Evolutionary conservation across 2,329 filamentous ascomycete species (phyloP), one percentile per base, ranked within the genome.

Genomic region (Venturiaceae sp.): DNA sequence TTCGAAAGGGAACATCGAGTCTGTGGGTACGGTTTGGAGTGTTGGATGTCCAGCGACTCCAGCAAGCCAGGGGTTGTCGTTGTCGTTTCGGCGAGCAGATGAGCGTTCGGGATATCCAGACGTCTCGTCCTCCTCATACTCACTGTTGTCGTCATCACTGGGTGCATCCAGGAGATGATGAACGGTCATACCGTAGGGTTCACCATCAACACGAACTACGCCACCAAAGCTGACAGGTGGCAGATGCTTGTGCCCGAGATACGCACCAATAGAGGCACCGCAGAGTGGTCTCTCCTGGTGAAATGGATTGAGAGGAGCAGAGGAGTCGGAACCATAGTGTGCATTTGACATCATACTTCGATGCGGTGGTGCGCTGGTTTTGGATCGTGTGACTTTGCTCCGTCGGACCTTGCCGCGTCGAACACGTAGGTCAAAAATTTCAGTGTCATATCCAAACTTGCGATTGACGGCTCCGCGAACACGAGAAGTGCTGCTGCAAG

Each of bases 151-250:
- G 47, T 76, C 71, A 11, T 81, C 78, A 60, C 80, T 81, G 11
- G 81, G 76, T 13, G 76, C 74, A 65, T 96, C 92, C 2, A 97
- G 82, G 84, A 97, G 92, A 71, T 97, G 92, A 67, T 97, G 92
- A 0, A 97, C 92, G 23, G 90, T 96, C 89, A 97, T 94, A 13
- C 92, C 92, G 66, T 91, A 94, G 0, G 89, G 83, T 69, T 87
- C 85, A 58, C 88, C 84, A 67, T 97, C 91, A 1, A 97, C 84
- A 33, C 94, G 75, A 41, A 97, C 84, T 3, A 96, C 80, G 8
- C 92, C 92, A 13, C 92, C 92, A 64, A 95, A 91, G 33, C 90
- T 95, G 3, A 95, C 92, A 1, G 92, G 90, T 5, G 92, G 91
- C 2, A 96, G 77, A 67, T 96, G 92, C 47, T 88, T 85, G 63